Evolutionary conservation across 2,329 filamentous ascomycete genomes (phyloP).

Genomic region (Penicillium nordicum): DNA sequence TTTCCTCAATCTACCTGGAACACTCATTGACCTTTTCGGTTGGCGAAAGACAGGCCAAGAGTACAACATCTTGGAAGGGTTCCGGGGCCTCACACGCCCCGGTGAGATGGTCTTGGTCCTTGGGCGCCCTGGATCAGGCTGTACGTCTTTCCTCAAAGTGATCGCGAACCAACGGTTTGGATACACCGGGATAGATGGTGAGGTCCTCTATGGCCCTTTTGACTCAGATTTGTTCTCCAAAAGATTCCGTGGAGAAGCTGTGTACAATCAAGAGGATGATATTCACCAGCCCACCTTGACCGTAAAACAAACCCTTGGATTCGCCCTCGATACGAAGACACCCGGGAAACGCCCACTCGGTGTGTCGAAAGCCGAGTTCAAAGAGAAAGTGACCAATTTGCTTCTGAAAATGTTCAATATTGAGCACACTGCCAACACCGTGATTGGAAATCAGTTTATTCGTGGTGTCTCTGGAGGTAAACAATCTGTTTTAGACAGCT

Average conservation of each 20-base stretch:
- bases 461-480: slow-evolving; percentile 67
- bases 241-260: slow-evolving; percentile 73
- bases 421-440: slow-evolving; percentile 78
- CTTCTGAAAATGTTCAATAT: slow-evolving; percentile 93
- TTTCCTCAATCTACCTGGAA: slow-evolving; percentile 72
- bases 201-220: slow-evolving; percentile 75
- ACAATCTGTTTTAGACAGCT: not conserved
- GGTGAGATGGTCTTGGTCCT: slow-evolving; percentile 88
- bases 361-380: slow-evolving; percentile 70
- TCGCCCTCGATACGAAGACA: slow-evolving; percentile 80
- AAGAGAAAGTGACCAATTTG: slow-evolving; percentile 68
- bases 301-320: slow-evolving; percentile 80
- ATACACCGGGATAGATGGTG: slow-evolving; percentile 62
- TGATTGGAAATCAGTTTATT: slow-evolving; percentile 78
- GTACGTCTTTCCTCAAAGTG: slow-evolving; percentile 66
- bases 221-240: slow-evolving; percentile 65
- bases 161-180: slow-evolving; percentile 65
- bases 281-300: slow-evolving; percentile 81
- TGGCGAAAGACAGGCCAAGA: slow-evolving; percentile 66
- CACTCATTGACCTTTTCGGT: slow-evolving; percentile 61
- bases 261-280: slow-evolving; percentile 85
- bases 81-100: slow-evolving; percentile 60
- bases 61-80: slow-evolving; percentile 69
- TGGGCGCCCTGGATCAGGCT: slow-evolving; percentile 70
- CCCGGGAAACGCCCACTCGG: slow-evolving; percentile 75